phyloP scores from a whole-genome alignment of 2,329 filamentous ascomycete genomes.

The Fusarium luffae region DNA sequence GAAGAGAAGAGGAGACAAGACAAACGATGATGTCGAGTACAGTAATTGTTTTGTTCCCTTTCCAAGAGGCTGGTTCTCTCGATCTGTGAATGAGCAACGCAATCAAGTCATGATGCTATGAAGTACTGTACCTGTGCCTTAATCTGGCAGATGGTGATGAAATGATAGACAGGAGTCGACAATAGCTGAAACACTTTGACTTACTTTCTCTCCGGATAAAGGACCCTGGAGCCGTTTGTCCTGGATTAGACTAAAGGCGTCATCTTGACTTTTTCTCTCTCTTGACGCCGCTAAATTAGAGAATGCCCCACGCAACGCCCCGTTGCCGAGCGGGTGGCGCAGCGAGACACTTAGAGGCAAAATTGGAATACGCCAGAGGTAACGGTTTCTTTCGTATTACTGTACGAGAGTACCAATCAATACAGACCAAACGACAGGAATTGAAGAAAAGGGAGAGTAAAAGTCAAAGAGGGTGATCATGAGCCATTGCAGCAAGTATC shows the following conservation, averaged over 20 bases:
- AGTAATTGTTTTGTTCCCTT: not conserved
- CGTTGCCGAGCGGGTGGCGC: slow-evolving; percentile 39
- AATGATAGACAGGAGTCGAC: slow-evolving; percentile 39
- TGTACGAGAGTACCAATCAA: not conserved
- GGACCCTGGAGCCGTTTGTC: slow-evolving; percentile 6
- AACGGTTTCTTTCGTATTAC: slow-evolving; percentile 5
- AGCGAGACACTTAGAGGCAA: slow-evolving; percentile 21
- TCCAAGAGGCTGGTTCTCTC: slow-evolving; percentile 14
- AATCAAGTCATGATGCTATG: slow-evolving; percentile 8
- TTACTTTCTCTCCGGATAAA: slow-evolving; percentile 15
- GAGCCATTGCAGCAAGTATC: slow-evolving; percentile 2
- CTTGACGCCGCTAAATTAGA: slow-evolving; percentile 17
- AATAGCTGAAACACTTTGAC: slow-evolving; percentile 39
- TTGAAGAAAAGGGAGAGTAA: not conserved
- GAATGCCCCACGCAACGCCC: slow-evolving; percentile 37
- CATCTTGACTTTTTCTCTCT: slow-evolving; percentile 7
- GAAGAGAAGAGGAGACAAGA: not conserved
- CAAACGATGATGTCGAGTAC: slow-evolving; percentile 6
- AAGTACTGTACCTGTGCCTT: not conserved
- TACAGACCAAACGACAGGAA: not conserved
- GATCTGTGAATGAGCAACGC: slow-evolving; percentile 4
- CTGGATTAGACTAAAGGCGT: slow-evolving; percentile 6
- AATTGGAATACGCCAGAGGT: not conserved
- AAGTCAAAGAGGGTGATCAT: not conserved
- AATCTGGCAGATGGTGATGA: slow-evolving; percentile 31